A percentile compares a stretch with the other conserved stretches of the same genome.
These are phyloP conservation scores for Cryphonectria naterciae DNA, from an alignment of 2,329 filamentous ascomycete species.

Conservation along the genomic window DNA sequence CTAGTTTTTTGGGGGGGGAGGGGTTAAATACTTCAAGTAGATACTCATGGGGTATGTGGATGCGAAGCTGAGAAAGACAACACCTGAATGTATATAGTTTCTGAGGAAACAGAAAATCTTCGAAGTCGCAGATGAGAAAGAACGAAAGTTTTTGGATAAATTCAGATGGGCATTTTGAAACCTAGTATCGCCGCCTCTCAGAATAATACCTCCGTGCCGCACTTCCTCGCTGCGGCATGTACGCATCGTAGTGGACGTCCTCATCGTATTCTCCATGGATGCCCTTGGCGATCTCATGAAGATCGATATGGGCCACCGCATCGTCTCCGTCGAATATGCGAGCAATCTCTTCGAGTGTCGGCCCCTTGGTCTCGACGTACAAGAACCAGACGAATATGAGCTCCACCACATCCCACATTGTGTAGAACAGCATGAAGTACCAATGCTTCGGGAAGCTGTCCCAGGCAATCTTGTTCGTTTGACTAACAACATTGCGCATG, in stretches of 20 bases:
- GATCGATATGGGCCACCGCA: constrained; percentile 58
- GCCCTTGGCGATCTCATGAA: constrained; percentile 61
- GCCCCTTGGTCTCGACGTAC: constrained; percentile 72
- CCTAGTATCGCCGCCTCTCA: neutral
- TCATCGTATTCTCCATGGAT: constrained; percentile 44
- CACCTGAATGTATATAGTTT: neutral
- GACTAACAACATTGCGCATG: constrained; percentile 41
- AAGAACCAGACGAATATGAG: constrained; percentile 67
- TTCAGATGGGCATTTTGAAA: neutral
- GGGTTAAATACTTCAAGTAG: neutral
- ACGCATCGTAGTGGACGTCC: constrained; percentile 30
- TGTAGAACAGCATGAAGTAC: constrained; percentile 70
- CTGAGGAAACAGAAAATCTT: neutral
- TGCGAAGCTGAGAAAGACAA: neutral
- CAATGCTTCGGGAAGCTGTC: constrained; percentile 61
- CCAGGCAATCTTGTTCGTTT: constrained; percentile 68
- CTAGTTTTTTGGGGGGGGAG: neutral
- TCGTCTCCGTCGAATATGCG: constrained; percentile 71
- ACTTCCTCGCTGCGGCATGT: constrained; percentile 22
- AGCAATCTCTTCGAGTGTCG: constrained; percentile 71
- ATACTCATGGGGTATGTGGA: neutral
- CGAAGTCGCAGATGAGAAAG: neutral
- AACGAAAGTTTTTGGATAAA: neutral
- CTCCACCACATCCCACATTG: constrained; percentile 64
- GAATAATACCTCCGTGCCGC: constrained; percentile 27